phyloP scores from a whole-genome alignment of 2,329 filamentous ascomycete genomes.

The Botryotinia calthae region DNA sequence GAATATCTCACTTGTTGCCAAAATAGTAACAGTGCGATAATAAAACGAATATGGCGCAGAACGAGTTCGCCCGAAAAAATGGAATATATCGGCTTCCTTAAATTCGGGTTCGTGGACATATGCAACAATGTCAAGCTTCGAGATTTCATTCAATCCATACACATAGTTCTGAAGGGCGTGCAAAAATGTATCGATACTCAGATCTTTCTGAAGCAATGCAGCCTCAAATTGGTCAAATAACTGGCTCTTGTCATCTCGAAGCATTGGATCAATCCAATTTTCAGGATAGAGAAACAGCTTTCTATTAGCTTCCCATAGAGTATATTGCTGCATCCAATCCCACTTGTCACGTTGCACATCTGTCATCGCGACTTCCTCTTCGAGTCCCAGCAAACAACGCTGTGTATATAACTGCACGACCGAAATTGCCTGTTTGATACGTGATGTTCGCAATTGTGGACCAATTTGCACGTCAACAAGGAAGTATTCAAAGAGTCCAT shows the following conservation, averaged over 20 bases:
- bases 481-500: slow-evolving; percentile 38
- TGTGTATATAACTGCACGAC: slow-evolving; percentile 39
- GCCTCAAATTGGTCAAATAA: slow-evolving; percentile 33
- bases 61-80: not conserved
- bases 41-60: not conserved
- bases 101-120: not conserved
- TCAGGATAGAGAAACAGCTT: slow-evolving; percentile 40
- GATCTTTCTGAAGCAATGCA: not conserved
- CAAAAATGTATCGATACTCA: not conserved
- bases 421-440: slow-evolving; percentile 39
- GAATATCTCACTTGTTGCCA: not conserved
- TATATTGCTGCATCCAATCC: slow-evolving; percentile 35
- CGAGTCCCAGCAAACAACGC: slow-evolving; percentile 38
- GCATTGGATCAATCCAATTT: slow-evolving; percentile 38
- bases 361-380: slow-evolving; percentile 20
- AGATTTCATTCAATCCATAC: not conserved
- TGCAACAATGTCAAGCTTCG: not conserved
- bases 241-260: slow-evolving; percentile 39
- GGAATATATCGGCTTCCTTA: not conserved
- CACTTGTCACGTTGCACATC: slow-evolving; percentile 23
- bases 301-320: slow-evolving; percentile 37
- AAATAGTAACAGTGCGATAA: not conserved
- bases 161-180: not conserved
- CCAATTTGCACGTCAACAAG: slow-evolving; percentile 40
- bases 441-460: slow-evolving; percentile 33